Percentiles rank a stretch among this genome's conserved stretches.
Evolutionary conservation across 1,284 basidiomycete genomes (phyloP).

Genomic region (Butyriboletus appendiculatus): DNA sequence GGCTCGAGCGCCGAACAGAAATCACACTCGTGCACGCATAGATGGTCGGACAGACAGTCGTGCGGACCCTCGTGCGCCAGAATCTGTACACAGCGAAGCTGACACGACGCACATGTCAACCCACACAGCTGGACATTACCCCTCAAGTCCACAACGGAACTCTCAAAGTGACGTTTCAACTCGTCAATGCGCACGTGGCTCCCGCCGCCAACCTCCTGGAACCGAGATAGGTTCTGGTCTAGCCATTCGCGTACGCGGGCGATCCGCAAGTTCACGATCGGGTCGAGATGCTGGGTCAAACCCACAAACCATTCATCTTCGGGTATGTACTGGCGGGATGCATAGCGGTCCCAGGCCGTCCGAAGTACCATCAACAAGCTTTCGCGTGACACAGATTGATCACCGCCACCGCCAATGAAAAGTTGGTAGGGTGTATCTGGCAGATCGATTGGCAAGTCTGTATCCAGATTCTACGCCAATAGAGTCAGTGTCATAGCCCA

Average conservation of each 20-base stretch:
- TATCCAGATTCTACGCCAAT: conserved; percentile 49
- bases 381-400: conserved; percentile 34
- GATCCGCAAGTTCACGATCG: conserved; percentile 42
- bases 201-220: conserved; percentile 31
- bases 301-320: conserved; percentile 45
- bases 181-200: conserved; percentile 46
- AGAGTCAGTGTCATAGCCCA: background rate
- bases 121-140: conserved; percentile 50
- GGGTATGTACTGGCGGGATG: conserved; percentile 29
- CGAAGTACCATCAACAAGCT: conserved; percentile 31
- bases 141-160: conserved; percentile 43
- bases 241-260: conserved; percentile 53
- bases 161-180: conserved; percentile 47
- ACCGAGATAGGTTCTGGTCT: conserved; percentile 47
- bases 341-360: conserved; percentile 34
- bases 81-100: conserved; percentile 47
- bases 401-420: conserved; percentile 32
- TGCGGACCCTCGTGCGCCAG: conserved; percentile 49
- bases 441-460: conserved; percentile 39
- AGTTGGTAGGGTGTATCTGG: conserved; percentile 40
- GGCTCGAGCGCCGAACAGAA: conserved; percentile 41
- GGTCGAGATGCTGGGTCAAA: conserved; percentile 41
- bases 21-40: conserved; percentile 45
- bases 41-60: conserved; percentile 50
- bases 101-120: conserved; percentile 46